Percentiles rank a stretch among this genome's conserved stretches.
Conservation (phyloP, 2,329 filamentous ascomycete species). For the Leptodontidium sp. region DNA sequence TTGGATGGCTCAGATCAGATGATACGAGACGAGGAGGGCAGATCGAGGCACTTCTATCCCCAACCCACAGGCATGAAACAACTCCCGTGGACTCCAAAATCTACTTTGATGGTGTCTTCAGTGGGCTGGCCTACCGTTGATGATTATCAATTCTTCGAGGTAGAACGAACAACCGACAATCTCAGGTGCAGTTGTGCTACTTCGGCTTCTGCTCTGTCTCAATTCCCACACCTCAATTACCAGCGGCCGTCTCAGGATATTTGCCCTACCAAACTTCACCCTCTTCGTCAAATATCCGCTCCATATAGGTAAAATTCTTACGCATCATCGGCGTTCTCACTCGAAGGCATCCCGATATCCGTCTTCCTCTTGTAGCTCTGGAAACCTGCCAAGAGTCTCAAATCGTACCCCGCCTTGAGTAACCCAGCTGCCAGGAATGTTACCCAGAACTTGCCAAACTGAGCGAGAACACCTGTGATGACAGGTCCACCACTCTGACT, state of each 20-base stretch:
- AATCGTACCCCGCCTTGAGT: conserved; percentile 68
- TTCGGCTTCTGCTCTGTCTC: neutral
- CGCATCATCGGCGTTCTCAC: neutral
- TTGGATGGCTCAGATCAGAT: conserved; percentile 7
- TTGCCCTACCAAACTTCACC: neutral
- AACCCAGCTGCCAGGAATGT: conserved; percentile 69
- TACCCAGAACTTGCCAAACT: conserved; percentile 63
- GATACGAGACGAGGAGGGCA: neutral
- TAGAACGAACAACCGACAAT: too few relatives aligned
- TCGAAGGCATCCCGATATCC: neutral
- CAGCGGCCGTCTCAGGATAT: neutral
- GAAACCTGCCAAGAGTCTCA: conserved; percentile 63
- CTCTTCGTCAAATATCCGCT: neutral
- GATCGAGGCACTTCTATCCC: neutral
- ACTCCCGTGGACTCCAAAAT: conserved; percentile 21
- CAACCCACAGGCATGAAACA: conserved; percentile 14
- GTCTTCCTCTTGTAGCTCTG: conserved; percentile 39
- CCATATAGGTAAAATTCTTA: neutral
- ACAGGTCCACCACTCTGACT: conserved; percentile 68
- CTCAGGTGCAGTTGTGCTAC: too few relatives aligned
- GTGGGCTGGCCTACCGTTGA: conserved; percentile 14
- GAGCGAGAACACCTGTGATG: conserved; percentile 68
- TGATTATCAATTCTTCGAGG: neutral
- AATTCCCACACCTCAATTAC: neutral
- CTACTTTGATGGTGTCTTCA: neutral